Evolutionary conservation across 1,139 yeast genomes (phyloP), one percentile per base, ranked within the genome.

Genomic region (Candida sp.): DNA sequence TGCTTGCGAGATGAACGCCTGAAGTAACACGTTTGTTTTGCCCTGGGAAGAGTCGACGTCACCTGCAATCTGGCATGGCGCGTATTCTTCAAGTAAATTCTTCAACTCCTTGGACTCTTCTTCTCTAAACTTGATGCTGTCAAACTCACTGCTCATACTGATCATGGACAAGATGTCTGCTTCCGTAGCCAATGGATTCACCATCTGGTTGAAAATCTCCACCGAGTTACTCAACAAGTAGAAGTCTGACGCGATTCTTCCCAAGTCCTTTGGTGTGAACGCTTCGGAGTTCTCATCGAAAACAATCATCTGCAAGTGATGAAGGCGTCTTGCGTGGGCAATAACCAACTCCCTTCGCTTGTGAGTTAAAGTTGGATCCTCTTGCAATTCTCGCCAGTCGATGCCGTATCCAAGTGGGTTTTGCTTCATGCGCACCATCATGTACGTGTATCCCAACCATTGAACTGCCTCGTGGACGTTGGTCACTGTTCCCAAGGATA

Each of bases 401-500:
- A 96, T 83, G n/a, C 97, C 99, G 63, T 96, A 96, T 0, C 90
- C 87, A 64, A 92, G 86, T 2, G 99, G 99, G 59, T 92, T 94
- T 63, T 91, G 90, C 54, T 89, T 83, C 99, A 94, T 96, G 55
- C 99, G 78, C 2, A 94, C 98, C 73, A 85, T 88, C 82, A 96
- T 78, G 63, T 94, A 96, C 0, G 99, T 96, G 62, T 96, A 96
- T 1, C 99, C 98, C 12, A 96, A 76, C 99, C 99, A 96, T 59
- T 88, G 91, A 1, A 96, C 88, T 51, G 94, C 99, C 70, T 96
- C 99, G 42, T 90, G 97, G 6, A 94, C 85, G 63, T 89, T 93
- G 0, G 98, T 91, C 2, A 96, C 99, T 0, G 96, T 92, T 1
- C 99, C 99, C 30, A 94, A 71, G 0, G 98, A 88, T 26, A 96